Evolutionary conservation across 305 asterid species (phyloP).

Genomic region (Solanum aculeatissimum): DNA sequence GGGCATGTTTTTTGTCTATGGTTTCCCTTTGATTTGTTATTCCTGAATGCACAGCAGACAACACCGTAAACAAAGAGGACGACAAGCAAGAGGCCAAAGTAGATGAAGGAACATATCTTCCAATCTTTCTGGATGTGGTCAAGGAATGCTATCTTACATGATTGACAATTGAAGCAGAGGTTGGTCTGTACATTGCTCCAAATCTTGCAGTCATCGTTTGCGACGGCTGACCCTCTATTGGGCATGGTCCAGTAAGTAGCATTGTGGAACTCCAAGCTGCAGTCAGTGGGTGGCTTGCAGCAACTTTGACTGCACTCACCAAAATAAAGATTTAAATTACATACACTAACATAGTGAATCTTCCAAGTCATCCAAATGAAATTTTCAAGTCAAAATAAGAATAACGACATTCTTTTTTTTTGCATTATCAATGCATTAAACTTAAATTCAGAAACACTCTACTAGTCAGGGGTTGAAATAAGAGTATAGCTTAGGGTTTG

Average conservation of each 20-base stretch:
- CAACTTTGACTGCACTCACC: slow-evolving; percentile 47
- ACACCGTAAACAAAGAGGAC: slow-evolving; percentile 33
- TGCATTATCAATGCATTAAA: background rate
- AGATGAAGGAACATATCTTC: slow-evolving; percentile 39
- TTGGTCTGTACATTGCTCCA: slow-evolving; percentile 57
- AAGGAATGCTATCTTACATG: slow-evolving; percentile 49
- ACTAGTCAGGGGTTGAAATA: background rate
- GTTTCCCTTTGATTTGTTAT: slow-evolving; percentile 16
- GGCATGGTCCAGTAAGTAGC: slow-evolving; percentile 49
- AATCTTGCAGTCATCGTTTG: slow-evolving; percentile 42
- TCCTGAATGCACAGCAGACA: slow-evolving; percentile 65
- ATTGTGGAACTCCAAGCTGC: slow-evolving; percentile 42
- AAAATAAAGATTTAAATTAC: background rate
- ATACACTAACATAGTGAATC: background rate
- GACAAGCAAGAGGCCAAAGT: slow-evolving; percentile 19
- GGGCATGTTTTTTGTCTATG: slow-evolving; percentile 3
- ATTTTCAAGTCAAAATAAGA: background rate
- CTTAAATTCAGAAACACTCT: background rate
- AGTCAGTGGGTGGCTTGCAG: slow-evolving; percentile 66
- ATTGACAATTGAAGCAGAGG: slow-evolving; percentile 63
- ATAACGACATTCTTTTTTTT: background rate
- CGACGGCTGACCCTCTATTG: slow-evolving; percentile 17
- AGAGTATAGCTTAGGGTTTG: background rate
- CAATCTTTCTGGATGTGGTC: slow-evolving; percentile 42
- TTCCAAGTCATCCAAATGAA: background rate